Conservation (phyloP, 1,284 basidiomycete species). For the Cutaneotrichosporon sp. region DNA sequence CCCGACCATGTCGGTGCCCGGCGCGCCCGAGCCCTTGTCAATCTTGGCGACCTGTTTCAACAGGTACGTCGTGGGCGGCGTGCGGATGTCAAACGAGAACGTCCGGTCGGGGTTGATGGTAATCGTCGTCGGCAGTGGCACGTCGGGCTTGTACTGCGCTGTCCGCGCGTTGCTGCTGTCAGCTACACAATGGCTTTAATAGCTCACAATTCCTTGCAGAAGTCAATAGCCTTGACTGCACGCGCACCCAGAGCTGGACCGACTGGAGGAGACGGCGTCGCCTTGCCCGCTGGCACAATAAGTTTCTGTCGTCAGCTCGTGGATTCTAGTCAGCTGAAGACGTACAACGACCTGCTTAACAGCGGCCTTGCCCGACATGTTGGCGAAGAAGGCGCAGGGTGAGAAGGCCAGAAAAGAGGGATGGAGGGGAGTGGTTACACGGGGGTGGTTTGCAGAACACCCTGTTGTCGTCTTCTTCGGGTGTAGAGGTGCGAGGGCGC, state of each 20-base stretch:
- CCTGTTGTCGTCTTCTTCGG: too few species aligned
- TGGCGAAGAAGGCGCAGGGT: not conserved
- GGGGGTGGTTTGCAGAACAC: too few species aligned
- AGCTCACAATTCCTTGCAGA: conserved; percentile 79
- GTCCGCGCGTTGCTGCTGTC: conserved; percentile 70
- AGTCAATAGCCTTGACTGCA: conserved; percentile 99
- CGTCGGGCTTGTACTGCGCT: conserved; percentile 76
- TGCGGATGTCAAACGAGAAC: conserved; percentile 87
- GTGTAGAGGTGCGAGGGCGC: too few species aligned
- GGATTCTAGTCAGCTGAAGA: not conserved
- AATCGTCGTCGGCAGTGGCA: conserved; percentile 85
- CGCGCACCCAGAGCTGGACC: conserved; percentile 96
- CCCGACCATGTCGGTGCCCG: conserved; percentile 54
- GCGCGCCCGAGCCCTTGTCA: conserved; percentile 69
- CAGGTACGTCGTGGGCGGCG: conserved; percentile 86
- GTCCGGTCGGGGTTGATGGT: conserved; percentile 90
- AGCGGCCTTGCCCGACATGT: conserved; percentile 19
- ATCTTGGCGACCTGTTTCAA: conserved; percentile 87
- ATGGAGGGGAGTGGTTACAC: too few species aligned
- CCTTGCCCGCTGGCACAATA: conserved; percentile 87
- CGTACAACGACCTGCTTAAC: conserved; percentile 20
- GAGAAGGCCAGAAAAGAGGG: too few species aligned
- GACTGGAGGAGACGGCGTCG: conserved; percentile 90
- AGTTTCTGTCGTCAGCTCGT: conserved; percentile 58
- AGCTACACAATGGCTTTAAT: not conserved